These are phyloP conservation scores for Diutina sp. DNA, from an alignment of 1,139 yeast genomes.

Conservation along the genomic window DNA sequence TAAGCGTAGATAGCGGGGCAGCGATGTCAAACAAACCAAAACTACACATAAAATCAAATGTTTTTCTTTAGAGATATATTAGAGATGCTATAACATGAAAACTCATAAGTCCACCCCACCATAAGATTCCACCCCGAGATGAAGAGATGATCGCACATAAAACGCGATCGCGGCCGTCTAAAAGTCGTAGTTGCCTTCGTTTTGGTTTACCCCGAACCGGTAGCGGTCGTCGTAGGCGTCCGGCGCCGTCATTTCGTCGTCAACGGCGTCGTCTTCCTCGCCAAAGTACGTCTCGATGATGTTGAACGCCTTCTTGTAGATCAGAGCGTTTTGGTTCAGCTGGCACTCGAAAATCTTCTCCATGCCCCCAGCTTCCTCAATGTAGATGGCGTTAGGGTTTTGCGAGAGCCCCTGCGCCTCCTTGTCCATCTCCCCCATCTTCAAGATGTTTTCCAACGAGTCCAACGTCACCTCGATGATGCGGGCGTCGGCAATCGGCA, in stretches of 20 bases:
- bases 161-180: not conserved
- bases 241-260: conserved; percentile 73
- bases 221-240: conserved; percentile 74
- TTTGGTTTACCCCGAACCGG: conserved; percentile 62
- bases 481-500: conserved; percentile 78
- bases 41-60: too few relatives aligned
- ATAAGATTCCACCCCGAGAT: not conserved
- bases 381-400: conserved; percentile 80
- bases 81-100: conserved; percentile 1
- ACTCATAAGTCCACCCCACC: not conserved
- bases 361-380: conserved; percentile 98
- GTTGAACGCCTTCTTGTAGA: conserved; percentile 80
- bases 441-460: conserved; percentile 71
- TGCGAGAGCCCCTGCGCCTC: conserved; percentile 56
- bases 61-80: conserved; percentile 1
- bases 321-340: conserved; percentile 79
- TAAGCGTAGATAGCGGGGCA: not conserved
- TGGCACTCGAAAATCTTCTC: conserved; percentile 93
- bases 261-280: conserved; percentile 59
- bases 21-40: too few relatives aligned
- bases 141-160: not conserved
- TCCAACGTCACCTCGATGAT: conserved; percentile 92
- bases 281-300: conserved; percentile 87
- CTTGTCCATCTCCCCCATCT: conserved; percentile 88
- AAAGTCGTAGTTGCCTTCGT: conserved; percentile 31